Evolutionary conservation across 352 stramenopile species (phyloP).

Genomic region (Globisporangium barbulae): DNA sequence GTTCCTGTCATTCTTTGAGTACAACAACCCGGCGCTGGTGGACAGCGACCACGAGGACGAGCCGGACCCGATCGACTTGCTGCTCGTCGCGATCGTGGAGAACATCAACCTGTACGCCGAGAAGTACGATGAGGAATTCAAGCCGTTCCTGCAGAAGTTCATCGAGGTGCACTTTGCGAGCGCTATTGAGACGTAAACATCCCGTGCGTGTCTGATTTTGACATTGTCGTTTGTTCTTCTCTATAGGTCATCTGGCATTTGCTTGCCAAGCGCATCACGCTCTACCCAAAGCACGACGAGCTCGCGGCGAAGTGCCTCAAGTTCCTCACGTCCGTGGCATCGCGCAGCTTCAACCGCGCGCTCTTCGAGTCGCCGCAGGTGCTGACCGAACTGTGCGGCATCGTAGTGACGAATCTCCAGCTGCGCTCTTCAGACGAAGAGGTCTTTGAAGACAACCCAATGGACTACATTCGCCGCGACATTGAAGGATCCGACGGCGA

Average conservation of each 20-base stretch:
- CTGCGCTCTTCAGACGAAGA: slow-evolving; percentile 96
- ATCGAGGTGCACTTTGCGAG: slow-evolving; percentile 45
- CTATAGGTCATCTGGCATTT: slow-evolving; percentile 67
- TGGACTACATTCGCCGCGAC: slow-evolving; percentile 97
- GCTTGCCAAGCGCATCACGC: slow-evolving; percentile 64
- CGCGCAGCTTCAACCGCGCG: slow-evolving; percentile 91
- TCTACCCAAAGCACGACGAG: slow-evolving; percentile 93
- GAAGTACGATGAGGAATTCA: slow-evolving; percentile 99
- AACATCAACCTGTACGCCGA: slow-evolving; percentile 98
- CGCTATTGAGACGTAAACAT: neutral
- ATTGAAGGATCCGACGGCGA: slow-evolving; percentile 98
- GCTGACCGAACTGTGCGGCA: slow-evolving; percentile 92
- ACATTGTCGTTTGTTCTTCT: neutral
- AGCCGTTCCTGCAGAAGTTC: slow-evolving; percentile 94
- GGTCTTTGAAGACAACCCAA: slow-evolving; percentile 98
- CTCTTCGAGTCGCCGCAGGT: slow-evolving; percentile 86
- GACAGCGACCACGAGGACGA: slow-evolving; percentile 92
- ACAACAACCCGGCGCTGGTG: slow-evolving; percentile 91
- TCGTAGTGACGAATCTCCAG: slow-evolving; percentile 98
- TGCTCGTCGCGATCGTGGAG: slow-evolving; percentile 95
- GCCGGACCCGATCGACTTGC: slow-evolving; percentile 88
- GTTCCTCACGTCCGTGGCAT: slow-evolving; percentile 96
- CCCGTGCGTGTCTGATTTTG: neutral
- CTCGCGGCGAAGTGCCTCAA: slow-evolving; percentile 96
- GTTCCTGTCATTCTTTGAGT: slow-evolving; percentile 95